Base-by-base conservation (phyloP, 108 stramenopile species). In the Skeletonema potamos region DNA sequence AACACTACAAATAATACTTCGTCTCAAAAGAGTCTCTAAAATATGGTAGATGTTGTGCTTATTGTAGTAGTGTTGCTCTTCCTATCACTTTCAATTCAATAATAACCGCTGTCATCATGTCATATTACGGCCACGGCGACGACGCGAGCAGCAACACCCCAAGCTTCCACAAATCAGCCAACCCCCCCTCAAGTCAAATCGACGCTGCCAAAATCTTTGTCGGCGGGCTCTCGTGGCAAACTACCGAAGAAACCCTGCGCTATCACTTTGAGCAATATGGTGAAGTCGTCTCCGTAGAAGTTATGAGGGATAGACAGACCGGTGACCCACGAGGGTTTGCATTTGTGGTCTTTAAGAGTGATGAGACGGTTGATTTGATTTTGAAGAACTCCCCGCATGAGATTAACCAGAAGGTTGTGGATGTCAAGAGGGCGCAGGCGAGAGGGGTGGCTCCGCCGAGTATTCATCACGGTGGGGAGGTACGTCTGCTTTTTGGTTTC, bases 251-350 rank as follows among this genome's bases (percentile, higher is more conserved):
- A 84, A 88, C 92, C 1, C 82, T 98, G 54, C 86, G 93, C 39
- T 95, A 89, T 70, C 87, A 95, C 69, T 98, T 98, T 85, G 91
- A 92, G 66, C 94, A 95, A 74, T 95, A 89, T 65, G 94, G 95
- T 22, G 64, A 82, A 22, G 87, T 92, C 17, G 62, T 63, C 2
- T 85, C 82, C 8, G 79, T 83, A 6, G 87, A 90, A 43, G 86
- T 95, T 15, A 95, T 95, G 93, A 73, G 85, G 17, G 90, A 95
- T 77, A 79, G 94, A 22, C 85, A 87, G 58, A 92, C 95, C 60
- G 91, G 91, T 22, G 89, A 92, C 79, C 94, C 94, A 6, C 85
- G 94, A 27, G 97, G 96, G 6, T 96, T 96, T 82, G 97, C 87
- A 18, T 98, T 98, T 82, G 96, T 98, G 10, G 89, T 93, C 29